These are phyloP conservation scores for Termitomyces sp. DNA, from an alignment of 768 basidiomycete species.

Conservation along the genomic window DNA sequence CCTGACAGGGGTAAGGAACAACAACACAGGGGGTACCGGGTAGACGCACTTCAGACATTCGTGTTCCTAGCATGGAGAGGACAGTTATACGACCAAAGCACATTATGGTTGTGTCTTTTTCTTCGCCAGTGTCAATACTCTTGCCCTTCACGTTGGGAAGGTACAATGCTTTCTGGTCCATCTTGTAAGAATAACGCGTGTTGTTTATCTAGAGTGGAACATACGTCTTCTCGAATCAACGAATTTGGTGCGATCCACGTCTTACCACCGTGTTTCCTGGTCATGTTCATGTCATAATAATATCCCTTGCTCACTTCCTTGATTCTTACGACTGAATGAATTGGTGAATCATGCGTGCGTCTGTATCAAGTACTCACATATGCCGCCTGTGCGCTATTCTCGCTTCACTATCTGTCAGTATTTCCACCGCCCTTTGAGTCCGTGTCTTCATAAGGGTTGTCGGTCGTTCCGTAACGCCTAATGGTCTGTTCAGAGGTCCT, in stretches of 20 bases:
- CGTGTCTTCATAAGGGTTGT: slow-evolving; percentile 54
- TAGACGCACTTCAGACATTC: slow-evolving; percentile 74
- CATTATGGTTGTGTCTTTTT: slow-evolving; percentile 74
- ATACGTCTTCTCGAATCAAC: slow-evolving; percentile 85
- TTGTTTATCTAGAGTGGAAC: slow-evolving; percentile 22
- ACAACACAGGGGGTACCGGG: not conserved
- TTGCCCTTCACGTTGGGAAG: slow-evolving; percentile 84
- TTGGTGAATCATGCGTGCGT: not conserved
- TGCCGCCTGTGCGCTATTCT: slow-evolving; percentile 69
- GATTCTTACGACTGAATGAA: slow-evolving; percentile 26
- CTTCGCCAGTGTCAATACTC: slow-evolving; percentile 49
- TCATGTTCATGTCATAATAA: slow-evolving; percentile 80
- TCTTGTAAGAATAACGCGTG: not conserved
- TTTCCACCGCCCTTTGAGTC: slow-evolving; percentile 60
- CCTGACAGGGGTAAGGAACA: slow-evolving; percentile 34
- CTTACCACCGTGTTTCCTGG: slow-evolving; percentile 84
- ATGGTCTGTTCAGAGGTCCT: slow-evolving; percentile 52
- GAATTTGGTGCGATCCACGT: slow-evolving; percentile 91
- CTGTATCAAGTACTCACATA: slow-evolving; percentile 33
- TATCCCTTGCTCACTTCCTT: slow-evolving; percentile 72
- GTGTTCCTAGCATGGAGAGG: slow-evolving; percentile 78
- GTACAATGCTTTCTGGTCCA: slow-evolving; percentile 78
- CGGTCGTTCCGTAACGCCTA: slow-evolving; percentile 74
- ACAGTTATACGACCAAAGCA: slow-evolving; percentile 75
- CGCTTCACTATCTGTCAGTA: slow-evolving; percentile 62